phyloP scores from a whole-genome alignment of 2,329 filamentous ascomycete species.

The Alternaria brassicicola region DNA sequence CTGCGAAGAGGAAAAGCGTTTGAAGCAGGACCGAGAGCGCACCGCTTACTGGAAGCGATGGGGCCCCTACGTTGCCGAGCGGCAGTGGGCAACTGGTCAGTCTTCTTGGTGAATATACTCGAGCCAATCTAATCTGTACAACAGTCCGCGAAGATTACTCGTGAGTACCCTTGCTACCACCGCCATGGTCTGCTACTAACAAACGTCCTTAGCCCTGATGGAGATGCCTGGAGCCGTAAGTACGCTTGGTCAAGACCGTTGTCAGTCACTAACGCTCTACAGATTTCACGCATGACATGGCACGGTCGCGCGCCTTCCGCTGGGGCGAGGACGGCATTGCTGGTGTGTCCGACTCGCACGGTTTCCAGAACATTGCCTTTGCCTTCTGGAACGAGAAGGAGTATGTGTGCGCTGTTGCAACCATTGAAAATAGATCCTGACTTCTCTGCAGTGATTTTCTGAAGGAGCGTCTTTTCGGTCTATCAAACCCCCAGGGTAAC shows the following conservation, averaged over 20 bases:
- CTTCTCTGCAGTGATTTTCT: conserved; percentile 72
- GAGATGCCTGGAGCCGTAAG: conserved; percentile 95
- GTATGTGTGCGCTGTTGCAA: conserved; percentile 56
- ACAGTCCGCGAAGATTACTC: conserved; percentile 90
- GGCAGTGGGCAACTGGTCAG: conserved; percentile 92
- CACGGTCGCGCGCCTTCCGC: conserved; percentile 83
- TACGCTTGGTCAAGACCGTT: conserved; percentile 31
- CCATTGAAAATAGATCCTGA: conserved; percentile 47
- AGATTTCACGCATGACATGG: conserved; percentile 95
- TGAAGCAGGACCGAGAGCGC: conserved; percentile 82
- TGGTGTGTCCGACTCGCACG: conserved; percentile 92
- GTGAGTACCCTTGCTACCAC: conserved; percentile 52
- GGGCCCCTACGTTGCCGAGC: conserved; percentile 91
- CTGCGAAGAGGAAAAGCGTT: conserved; percentile 86
- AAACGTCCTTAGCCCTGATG: conserved; percentile 65
- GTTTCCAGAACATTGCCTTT: conserved; percentile 90
- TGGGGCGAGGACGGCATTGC: conserved; percentile 99
- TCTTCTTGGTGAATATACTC: background rate
- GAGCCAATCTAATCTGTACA: conserved; percentile 36
- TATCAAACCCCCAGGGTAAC: conserved; percentile 96
- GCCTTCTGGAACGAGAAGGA: conserved; percentile 98
- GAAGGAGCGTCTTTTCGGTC: conserved; percentile 92
- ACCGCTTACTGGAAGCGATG: conserved; percentile 98
- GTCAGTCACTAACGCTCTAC: conserved; percentile 31
- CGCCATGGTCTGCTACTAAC: conserved; percentile 32